Conservation (phyloP, 2,329 filamentous ascomycete species). For the Amphichorda felina region DNA sequence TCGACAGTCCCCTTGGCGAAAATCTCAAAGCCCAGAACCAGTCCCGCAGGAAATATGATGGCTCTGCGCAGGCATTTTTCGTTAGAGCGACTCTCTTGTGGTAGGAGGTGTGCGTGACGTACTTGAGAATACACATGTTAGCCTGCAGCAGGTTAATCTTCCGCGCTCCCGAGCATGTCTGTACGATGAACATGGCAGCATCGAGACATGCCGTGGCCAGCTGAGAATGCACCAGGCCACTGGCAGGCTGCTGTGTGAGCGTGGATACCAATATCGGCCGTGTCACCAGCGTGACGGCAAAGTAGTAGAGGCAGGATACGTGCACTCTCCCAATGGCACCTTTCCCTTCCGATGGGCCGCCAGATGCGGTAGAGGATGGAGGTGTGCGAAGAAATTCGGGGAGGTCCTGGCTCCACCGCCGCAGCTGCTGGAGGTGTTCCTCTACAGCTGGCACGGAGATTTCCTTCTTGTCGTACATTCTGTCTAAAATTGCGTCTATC, state of each 20-base stretch:
- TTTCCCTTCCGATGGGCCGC: slow-evolving; percentile 8
- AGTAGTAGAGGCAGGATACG: slow-evolving; percentile 46
- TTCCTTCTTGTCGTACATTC: slow-evolving; percentile 25
- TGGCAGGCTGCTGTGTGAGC: slow-evolving; percentile 24
- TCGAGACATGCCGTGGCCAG: slow-evolving; percentile 42
- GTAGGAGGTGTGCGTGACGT: slow-evolving; percentile 10
- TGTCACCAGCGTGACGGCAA: slow-evolving; percentile 44
- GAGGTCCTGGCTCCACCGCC: slow-evolving; percentile 30
- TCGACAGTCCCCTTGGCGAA: slow-evolving; percentile 35
- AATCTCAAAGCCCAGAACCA: slow-evolving; percentile 43
- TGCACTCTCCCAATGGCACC: slow-evolving; percentile 37
- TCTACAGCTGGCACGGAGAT: slow-evolving; percentile 21
- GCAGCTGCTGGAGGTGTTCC: slow-evolving; percentile 25
- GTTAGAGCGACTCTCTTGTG: background rate
- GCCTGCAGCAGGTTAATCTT: slow-evolving; percentile 29
- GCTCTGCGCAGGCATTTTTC: slow-evolving; percentile 25
- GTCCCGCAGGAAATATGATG: slow-evolving; percentile 42
- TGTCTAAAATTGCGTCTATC: slow-evolving; percentile 29
- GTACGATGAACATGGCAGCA: slow-evolving; percentile 40
- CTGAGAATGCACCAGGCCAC: slow-evolving; percentile 14
- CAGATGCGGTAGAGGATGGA: background rate
- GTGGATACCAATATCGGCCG: slow-evolving; percentile 41
- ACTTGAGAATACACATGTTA: slow-evolving; percentile 51
- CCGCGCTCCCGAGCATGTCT: slow-evolving; percentile 37
- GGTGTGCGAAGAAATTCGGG: slow-evolving; percentile 19